Base-by-base conservation (phyloP, 495 filamentous ascomycete species). In the Annulohypoxylon moriforme region DNA sequence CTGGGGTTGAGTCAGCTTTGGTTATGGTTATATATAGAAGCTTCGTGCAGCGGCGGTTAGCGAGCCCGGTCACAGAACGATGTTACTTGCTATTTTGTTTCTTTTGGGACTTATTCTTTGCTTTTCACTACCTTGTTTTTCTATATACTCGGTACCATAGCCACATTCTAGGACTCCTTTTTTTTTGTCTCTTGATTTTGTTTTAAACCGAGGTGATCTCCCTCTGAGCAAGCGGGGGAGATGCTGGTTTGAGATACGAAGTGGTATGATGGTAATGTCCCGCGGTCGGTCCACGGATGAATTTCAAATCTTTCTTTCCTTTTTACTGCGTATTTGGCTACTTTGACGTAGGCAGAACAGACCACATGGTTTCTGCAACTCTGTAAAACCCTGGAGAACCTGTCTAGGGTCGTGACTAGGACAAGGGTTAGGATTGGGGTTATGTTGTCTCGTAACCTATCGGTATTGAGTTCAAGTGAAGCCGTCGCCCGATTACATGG, bases 11-110 rank as follows among this genome's bases (percentile, higher is more conserved):
- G 25, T 20, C 50, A 33, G 50, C 50, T n/a, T 13, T 2, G 13
- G 34, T 8, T 1, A 36, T 36, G 10, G 3, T 20, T 55, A 55
- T 55, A 55, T 55, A 55, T 55, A 55, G 50, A 55, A 34, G 2
- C 50, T 55, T 50, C 47, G 27, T 55, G 50, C 29, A 55, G 50
- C 50, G 50, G 50, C 27, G 29, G 14, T 20, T 34, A 20, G 16
- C n/a, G 14, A 55, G 50, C 50, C 50, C 50, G 50, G 29, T 55
- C 29, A 55, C 50, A 55, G 29, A 20, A 20, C 50, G 10, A 55
- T 55, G 50, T 55, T 34, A 55, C 47, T 20, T 22, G 42, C 7
- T 44, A 10, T 16, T 11, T 24, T 10, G 8, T 24, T 24, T 8
- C 7, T 24, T 13, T 3, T 40, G 36, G 4, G 14, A 13, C 36